Evolutionary conservation across 768 basidiomycete genomes (phyloP), one percentile per base, ranked within the genome.

Genomic region (Sarcomyxa edulis): DNA sequence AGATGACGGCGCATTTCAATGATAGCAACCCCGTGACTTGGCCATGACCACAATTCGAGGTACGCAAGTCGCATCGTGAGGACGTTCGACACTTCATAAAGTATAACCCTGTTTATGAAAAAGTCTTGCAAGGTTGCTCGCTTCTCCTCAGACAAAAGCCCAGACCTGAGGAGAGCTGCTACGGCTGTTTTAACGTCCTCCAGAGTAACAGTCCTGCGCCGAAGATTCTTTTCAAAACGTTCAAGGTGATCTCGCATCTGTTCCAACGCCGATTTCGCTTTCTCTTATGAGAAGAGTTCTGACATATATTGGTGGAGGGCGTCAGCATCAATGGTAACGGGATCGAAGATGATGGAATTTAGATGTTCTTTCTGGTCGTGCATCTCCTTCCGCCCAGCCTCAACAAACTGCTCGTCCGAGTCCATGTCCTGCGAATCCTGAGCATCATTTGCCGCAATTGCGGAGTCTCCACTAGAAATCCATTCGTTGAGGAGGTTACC

Each of bases 1-100:
- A 74, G 52, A 54, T 66, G 64, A 5, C 71, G 58, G 10, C 71
- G 60, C 58, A 71, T 68, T 35, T 74, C 68, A 5, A 72, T 55
- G 18, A 25, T 20, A 12, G 45, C 35, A 15, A 67, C 53, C 1
- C 71, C 71, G 19, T 65, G 59, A 2, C 45, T 44, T 3, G 69
- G 68, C 71, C 71, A 74, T 2, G 59, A 45, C 71, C 72, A 72
- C 4, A 56, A 43, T 3, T 63, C 59, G 7, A 72, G 42, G 36
- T 56, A 56, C 2, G 62, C 57, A 32, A 72, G 51, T 2, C 68
- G 65, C 71, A 74, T 71, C 21, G 58, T 69, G 28, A 72, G 44
- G 1, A 72, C 68, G 29, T 62, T 71, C 3, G 67, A 59, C 3
- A 73, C 48, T 37, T 71, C 69, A 4, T 63, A 49, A 25, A 72